Evolutionary conservation across 2,329 filamentous ascomycete genomes (phyloP), one percentile per base, ranked within the genome.

Genomic region (Eutypa lata): DNA sequence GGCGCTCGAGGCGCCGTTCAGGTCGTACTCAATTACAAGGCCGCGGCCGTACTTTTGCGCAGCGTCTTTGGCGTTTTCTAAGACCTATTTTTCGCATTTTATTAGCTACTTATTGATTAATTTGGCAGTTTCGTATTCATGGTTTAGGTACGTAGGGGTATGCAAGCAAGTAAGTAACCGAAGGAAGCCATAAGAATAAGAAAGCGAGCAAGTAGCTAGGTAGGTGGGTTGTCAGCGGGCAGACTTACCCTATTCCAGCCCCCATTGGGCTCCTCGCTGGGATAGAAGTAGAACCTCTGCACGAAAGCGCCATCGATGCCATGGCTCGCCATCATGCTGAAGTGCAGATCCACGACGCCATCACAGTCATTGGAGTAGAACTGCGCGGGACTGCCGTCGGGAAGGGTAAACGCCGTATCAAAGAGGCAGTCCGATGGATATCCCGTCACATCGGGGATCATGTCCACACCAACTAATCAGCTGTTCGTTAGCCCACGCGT

Each of bases 31-130:
- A 45, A 63, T 59, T 11, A 61, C 59, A 21, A 63, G 61, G 3
- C 62, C 60, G 49, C 60, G 60, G 19, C 61, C 62, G 21, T 64
- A 62, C 43, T 63, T 63, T 45, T 63, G 60, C 6, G 61, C 62
- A 2, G 61, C 60, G 19, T 51, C 40, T 53, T 57, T 58, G 7
- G 56, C 57, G 21, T 58, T 49, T 22, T 58, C 58, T 0, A 64
- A 48, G 43, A 62, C 58, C 60, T 64, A 48, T 19, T 24, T 5
- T 26, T 10, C 5, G n/a, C n/a, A n/a, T n/a, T n/a, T n/a, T n/a
- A n/a, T n/a, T n/a, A n/a, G n/a, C n/a, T n/a, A n/a, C n/a, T n/a
- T n/a, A n/a, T n/a, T n/a, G n/a, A n/a, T n/a, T n/a, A n/a, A n/a
- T n/a, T n/a, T n/a, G n/a, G 26, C 26, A 31, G 26, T 31, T 31